Evolutionary conservation across 1,284 basidiomycete genomes (phyloP), one percentile per base, ranked within the genome.

Genomic region (Coniophora puteana): DNA sequence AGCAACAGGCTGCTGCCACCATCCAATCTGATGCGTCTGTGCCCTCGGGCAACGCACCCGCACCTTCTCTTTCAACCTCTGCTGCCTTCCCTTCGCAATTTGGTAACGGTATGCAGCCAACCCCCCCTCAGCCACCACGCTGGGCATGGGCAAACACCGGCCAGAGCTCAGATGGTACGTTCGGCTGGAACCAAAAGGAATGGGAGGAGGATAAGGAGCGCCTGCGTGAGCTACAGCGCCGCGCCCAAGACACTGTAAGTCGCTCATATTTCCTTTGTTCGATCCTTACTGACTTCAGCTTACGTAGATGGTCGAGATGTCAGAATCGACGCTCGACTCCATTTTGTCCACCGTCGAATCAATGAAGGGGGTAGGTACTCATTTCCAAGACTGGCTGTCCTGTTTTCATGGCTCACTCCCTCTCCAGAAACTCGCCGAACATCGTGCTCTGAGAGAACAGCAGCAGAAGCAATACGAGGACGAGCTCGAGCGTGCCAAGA

Each of bases 241-340:
- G 75, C 41, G 79, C 79, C 20, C 66, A 69, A 17, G 78, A 83
- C 30, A 69, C 71, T 20, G 82, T 83, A 42, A 48, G 76, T 65
- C 12, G 14, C 26, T 14, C 21, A 14, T 21, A n/a, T 17, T 26
- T n/a, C 13, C 4, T 2, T 4, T 10, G 14, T 24, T n/a, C 30
- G 17, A 21, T 24, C 17, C 26, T 13, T 17, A 3, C 22, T 33
- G 21, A 49, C 18, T 10, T 37, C 34, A 17, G 41, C 17, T 34
- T 37, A 30, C 40, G 12, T 44, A 85, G 83, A 71, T 81, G 62
- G 61, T 65, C 12, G 81, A 84, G 34, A 55, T 84, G 41, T 84
- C 84, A 3, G 83, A 86, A 57, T 68, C 72, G n/a, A 81, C 83
- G 0, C 69, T 86, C 14, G 81, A 84, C 40, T 69, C 71, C 17